Conservation (phyloP, 441 rosid genomes). For the Rhodomyrtus psidioides region DNA sequence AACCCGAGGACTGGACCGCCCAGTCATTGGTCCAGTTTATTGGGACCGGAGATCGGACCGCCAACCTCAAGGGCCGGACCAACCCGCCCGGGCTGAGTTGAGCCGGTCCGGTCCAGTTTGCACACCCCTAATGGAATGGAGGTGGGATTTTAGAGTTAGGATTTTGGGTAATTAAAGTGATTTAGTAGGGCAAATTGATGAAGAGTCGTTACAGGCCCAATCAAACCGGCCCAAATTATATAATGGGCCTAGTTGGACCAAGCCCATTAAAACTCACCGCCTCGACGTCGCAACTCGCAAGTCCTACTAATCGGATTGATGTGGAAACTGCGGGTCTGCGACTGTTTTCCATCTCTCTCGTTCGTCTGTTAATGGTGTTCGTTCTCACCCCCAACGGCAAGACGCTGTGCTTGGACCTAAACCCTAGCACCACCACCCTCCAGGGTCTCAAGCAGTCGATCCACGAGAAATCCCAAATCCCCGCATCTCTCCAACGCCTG, state of each 20-base stretch:
- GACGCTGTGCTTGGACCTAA: constrained; percentile 35
- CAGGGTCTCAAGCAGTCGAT: constrained; percentile 37
- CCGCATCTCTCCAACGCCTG: constrained; percentile 29
- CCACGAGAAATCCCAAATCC: constrained; percentile 29
- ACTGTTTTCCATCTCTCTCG: not conserved
- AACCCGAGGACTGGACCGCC: no score
- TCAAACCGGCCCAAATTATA: not conserved
- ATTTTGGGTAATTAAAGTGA: not conserved
- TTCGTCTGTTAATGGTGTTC: constrained; percentile 40
- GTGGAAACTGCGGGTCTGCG: not conserved
- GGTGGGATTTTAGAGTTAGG: not conserved
- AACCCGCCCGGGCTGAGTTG: no score
- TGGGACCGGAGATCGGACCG: no score
- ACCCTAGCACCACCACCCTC: constrained; percentile 51
- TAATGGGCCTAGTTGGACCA: not conserved
- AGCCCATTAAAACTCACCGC: not conserved
- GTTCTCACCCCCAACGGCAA: constrained; percentile 38
- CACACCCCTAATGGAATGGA: no score
- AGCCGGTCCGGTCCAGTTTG: no score
- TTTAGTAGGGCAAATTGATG: no score
- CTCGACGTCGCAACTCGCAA: not conserved
- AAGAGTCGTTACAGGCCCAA: no score
- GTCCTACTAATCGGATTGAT: not conserved
- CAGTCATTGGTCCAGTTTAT: no score
- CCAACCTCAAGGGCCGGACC: no score